Base-by-base conservation (phyloP, 108 stramenopile species). In the Asterionellopsis glacialis region DNA sequence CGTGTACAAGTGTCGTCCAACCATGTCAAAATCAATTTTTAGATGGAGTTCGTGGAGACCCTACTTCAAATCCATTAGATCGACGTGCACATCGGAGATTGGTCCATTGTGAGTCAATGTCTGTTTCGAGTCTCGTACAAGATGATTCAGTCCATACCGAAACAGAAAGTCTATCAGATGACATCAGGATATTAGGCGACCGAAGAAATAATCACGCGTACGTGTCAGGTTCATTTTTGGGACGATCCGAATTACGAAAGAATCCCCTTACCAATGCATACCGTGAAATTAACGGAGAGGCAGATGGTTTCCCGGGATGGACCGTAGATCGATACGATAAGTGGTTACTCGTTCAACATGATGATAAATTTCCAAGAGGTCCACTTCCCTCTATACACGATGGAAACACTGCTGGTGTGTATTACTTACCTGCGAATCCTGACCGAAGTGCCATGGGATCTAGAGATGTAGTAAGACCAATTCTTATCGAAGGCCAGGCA, bases 301-400 rank as follows among this genome's bases (percentile, higher is more conserved):
- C 89, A 11, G 89, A 91, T 69, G 89, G 89, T 9, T 85, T 79
- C 69, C 85, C 85, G 27, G 89, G 89, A 9, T 91, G 89, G 89
- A 79, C 84, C 40, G 80, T 91, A 16, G 89, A 87, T 67, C 69
- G 85, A 42, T 91, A 91, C 50, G 80, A 72, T 52, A 76, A 83
- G 38, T 91, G 85, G 85, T 39, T 91, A 53, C 79, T 85, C 49
- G 85, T 91, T 41, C 84, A 87, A 23, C 79, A 84, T 23, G 76
- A 84, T 47, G 70, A 71, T 22, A 69, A 68, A 53, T 68, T 79
- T 24, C 75, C 75, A 45, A 66, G 72, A 59, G 89, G 89, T 33
- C 89, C 89, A 23, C 52, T 91, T 16, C 89, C 89, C 13, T 87
- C 85, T 3, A 79, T 91, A 43, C 89, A 91, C 66, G 89, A 91